Base-by-base conservation (phyloP, 1,284 basidiomycete species). In the Heterobasidion annosum region DNA sequence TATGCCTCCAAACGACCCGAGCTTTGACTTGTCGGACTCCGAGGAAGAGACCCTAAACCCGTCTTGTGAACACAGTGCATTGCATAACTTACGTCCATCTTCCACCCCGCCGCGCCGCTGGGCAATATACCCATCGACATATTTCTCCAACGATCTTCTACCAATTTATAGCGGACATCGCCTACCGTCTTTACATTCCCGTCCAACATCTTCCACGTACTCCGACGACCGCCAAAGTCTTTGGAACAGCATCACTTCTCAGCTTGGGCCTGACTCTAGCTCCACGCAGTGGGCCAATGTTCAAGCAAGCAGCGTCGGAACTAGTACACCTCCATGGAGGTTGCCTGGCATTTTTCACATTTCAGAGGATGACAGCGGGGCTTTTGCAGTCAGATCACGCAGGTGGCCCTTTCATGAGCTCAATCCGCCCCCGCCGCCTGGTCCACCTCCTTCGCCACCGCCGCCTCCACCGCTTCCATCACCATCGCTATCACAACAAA, bases 81-180 rank as follows among this genome's bases (percentile, higher is more conserved):
- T 15, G 50, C 51, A n/a, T 43, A 46, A 42, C 15, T 47, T 54
- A 19, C 12, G 12, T 16, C 37, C 51, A 7, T 46, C 43, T 13
- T 56, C 56, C 13, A 8, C 25, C 33, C 25, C 47, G 16, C 62
- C 59, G 8, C 65, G 60, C 32, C 74, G 85, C 48, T 88, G 85
- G 86, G 86, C 83, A 3, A 62, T 58, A 33, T 89, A 84, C 60
- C 81, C 84, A 3, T 63, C 70, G 34, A 75, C 76, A 2, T 75
- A 81, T 58, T 88, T 88, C 63, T 77, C 77, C 8, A 82, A 71
- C 25, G 67, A 71, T 25, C 70, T 73, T 33, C 75, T 88, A 10
- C 77, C 81, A 1, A 58, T 81, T 1, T 87, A 85, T 62, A 73
- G 67, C 18, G 76, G 75, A 44, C 51, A 56, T 25, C 55, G 62